phyloP scores from a whole-genome alignment of 192 early-diverging fungal genomes.

The Chytriomyces sp. region DNA sequence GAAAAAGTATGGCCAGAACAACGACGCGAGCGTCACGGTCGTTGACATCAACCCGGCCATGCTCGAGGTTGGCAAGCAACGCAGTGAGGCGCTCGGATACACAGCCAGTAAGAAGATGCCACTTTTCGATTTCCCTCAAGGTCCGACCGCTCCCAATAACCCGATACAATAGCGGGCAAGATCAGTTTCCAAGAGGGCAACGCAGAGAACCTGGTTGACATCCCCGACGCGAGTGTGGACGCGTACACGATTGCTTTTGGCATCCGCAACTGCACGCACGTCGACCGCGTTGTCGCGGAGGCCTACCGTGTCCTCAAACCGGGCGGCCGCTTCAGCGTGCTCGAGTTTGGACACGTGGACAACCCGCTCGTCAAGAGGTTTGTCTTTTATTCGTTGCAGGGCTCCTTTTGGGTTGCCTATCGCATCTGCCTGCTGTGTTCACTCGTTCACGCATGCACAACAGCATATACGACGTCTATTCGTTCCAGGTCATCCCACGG shows the following conservation, averaged over 20 bases:
- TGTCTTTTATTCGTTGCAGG: constrained; percentile 21
- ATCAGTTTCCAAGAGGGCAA: constrained; percentile 82
- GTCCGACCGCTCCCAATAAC: neutral
- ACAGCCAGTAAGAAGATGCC: neutral
- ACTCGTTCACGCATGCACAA: neutral
- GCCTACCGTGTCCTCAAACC: constrained; percentile 94
- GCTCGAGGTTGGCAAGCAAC: constrained; percentile 83
- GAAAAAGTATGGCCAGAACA: constrained; percentile 60
- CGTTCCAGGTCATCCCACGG: constrained; percentile 90
- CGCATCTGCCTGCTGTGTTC: neutral
- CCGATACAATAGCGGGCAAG: constrained; percentile 51
- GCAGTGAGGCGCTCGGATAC: constrained; percentile 49
- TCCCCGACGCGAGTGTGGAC: constrained; percentile 80
- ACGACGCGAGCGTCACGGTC: constrained; percentile 72
- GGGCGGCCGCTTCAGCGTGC: constrained; percentile 93
- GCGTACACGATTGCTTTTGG: constrained; percentile 98
- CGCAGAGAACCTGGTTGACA: constrained; percentile 78
- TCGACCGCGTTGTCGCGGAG: constrained; percentile 83
- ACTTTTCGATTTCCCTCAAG: neutral
- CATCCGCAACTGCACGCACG: constrained; percentile 95
- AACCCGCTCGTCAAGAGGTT: constrained; percentile 84
- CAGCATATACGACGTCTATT: constrained; percentile 88
- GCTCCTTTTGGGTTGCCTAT: neutral
- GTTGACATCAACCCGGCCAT: constrained; percentile 97
- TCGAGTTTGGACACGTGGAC: constrained; percentile 89